phyloP scores from a whole-genome alignment of 2,329 filamentous ascomycete genomes.

The Myriosclerotinia duriaeana region DNA sequence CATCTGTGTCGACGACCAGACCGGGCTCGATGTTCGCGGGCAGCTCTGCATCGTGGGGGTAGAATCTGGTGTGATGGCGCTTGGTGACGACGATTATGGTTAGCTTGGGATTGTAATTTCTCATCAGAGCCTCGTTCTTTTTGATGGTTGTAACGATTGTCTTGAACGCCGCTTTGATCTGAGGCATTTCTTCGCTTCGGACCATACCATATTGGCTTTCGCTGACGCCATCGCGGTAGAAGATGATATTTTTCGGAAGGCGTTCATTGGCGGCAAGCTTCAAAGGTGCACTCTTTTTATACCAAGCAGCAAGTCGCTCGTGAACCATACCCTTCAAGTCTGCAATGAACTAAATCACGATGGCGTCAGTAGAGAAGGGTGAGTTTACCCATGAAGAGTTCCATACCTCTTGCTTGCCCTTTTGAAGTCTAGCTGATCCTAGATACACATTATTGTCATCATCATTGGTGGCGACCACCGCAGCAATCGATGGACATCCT shows the following conservation, averaged over 20 bases:
- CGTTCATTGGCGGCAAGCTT: fast-evolving
- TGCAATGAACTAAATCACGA: background rate
- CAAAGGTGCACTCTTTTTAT: too few species aligned
- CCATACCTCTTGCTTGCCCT: conserved; percentile 5
- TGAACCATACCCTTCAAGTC: background rate
- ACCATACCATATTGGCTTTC: conserved; percentile 9
- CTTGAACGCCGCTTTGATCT: background rate
- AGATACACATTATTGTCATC: background rate
- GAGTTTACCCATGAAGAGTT: background rate
- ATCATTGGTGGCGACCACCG: background rate
- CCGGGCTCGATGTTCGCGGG: conserved; percentile 26
- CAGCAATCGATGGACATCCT: conserved; percentile 2
- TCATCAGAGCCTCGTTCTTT: background rate
- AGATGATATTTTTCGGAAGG: background rate
- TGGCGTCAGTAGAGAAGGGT: background rate
- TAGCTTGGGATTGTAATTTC: background rate
- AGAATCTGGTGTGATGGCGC: background rate
- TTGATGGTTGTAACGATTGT: too few species aligned
- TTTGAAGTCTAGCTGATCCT: background rate
- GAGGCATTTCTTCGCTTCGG: background rate
- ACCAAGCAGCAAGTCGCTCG: background rate
- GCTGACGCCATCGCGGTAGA: conserved; percentile 8
- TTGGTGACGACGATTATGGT: conserved; percentile 2
- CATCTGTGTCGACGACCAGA: background rate
- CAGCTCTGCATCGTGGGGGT: background rate